A percentile compares a stretch with the other conserved stretches of the same genome.
Evolutionary conservation across 2,329 filamentous ascomycete genomes (phyloP).

Genomic region (Hypoxylon sp.): DNA sequence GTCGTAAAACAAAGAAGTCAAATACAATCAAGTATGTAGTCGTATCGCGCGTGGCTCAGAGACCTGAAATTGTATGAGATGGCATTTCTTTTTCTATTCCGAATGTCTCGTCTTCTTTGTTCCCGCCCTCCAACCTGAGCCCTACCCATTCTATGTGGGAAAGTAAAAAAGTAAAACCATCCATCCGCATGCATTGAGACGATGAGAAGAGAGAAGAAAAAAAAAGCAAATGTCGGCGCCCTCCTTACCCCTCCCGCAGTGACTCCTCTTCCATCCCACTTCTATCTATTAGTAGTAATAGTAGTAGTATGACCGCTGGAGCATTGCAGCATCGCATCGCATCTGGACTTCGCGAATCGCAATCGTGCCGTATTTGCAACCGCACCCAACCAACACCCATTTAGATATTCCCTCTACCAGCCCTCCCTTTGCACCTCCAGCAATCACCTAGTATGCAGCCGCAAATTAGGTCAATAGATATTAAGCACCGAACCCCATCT

Average conservation of each 20-base stretch:
- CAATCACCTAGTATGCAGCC: slow-evolving; percentile 8
- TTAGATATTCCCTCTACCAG: slow-evolving; percentile 5
- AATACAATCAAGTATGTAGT: not conserved
- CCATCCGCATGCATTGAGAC: slow-evolving; percentile 20
- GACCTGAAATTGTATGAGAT: slow-evolving; percentile 14
- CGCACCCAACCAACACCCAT: slow-evolving; percentile 4
- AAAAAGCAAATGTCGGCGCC: slow-evolving; percentile 20
- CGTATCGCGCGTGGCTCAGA: not conserved
- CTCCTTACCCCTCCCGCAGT: not conserved
- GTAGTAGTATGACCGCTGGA: slow-evolving; percentile 7
- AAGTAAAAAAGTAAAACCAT: slow-evolving; percentile 17
- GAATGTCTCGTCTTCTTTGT: slow-evolving; percentile 7
- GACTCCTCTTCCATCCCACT: slow-evolving; percentile 1
- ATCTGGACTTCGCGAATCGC: slow-evolving; percentile 33
- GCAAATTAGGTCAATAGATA: slow-evolving; percentile 32
- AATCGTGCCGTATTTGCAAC: slow-evolving; percentile 32
- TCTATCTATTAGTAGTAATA: not conserved
- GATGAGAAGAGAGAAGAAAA: not conserved
- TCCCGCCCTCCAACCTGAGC: not conserved
- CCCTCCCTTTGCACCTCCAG: not conserved
- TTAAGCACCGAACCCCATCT: slow-evolving; percentile 18
- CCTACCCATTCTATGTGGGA: slow-evolving; percentile 23
- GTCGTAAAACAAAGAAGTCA: not conserved
- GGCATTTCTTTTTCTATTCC: slow-evolving; percentile 21
- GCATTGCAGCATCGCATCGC: slow-evolving; percentile 24